phyloP scores from a whole-genome alignment of 2,329 filamentous ascomycete genomes.

The Thermothelomyces thermophilus region DNA sequence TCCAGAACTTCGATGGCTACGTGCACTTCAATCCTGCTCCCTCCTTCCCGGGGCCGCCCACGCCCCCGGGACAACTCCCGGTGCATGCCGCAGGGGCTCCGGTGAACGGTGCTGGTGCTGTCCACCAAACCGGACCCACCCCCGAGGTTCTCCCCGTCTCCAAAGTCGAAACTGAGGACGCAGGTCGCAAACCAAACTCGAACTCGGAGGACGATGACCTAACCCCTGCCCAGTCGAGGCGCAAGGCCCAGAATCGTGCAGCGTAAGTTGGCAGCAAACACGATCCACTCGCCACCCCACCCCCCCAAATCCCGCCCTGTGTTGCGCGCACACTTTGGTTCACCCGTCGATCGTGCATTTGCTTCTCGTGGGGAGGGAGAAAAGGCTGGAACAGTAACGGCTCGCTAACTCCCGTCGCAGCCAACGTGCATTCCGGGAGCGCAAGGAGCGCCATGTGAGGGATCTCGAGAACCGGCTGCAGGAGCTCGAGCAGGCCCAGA shows the following conservation, averaged over 20 bases:
- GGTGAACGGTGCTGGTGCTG: conserved; percentile 19
- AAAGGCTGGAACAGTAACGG: background rate
- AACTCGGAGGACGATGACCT: conserved; percentile 52
- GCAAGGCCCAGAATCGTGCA: conserved; percentile 56
- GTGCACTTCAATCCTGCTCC: conserved; percentile 37
- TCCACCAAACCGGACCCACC: conserved; percentile 19
- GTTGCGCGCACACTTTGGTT: background rate
- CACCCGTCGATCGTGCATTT: too few species aligned
- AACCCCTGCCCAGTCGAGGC: conserved; percentile 51
- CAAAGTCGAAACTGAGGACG: conserved; percentile 35
- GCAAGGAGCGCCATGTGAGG: conserved; percentile 86
- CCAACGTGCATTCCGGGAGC: conserved; percentile 91
- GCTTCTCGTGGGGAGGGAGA: too few species aligned
- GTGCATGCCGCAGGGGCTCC: conserved; percentile 26
- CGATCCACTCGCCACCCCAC: background rate
- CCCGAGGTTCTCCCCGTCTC: conserved; percentile 31
- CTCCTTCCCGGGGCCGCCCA: conserved; percentile 43
- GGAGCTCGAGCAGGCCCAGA: conserved; percentile 66
- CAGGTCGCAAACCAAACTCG: conserved; percentile 34
- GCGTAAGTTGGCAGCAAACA: conserved; percentile 41
- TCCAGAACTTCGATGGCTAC: conserved; percentile 42
- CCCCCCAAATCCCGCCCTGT: background rate
- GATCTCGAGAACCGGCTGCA: conserved; percentile 84
- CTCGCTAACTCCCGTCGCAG: conserved; percentile 39
- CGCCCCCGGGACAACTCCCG: conserved; percentile 41